Percentiles rank a stretch among this genome's conserved stretches.
These are phyloP conservation scores for Malus orientalis DNA, from an alignment of 306 rosid species.

Conservation along the genomic window DNA sequence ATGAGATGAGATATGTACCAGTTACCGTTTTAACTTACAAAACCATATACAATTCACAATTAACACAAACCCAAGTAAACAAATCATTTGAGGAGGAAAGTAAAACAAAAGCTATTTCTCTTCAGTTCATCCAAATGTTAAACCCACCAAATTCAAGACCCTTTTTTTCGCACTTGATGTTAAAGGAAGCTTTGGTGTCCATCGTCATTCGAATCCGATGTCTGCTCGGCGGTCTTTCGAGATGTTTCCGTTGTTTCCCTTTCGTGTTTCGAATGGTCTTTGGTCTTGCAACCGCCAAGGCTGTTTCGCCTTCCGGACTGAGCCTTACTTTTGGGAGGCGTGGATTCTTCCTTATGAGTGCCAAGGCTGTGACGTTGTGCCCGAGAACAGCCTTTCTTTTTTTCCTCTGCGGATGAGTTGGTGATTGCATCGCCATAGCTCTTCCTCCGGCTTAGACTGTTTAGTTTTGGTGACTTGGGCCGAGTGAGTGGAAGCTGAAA, in stretches of 20 bases:
- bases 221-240: conserved; percentile 21
- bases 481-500: conserved; percentile 81
- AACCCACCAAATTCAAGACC: conserved; percentile 25
- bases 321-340: conserved; percentile 31
- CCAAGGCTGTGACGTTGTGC: conserved; percentile 56
- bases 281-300: conserved; percentile 11
- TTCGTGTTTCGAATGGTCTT: conserved; percentile 35
- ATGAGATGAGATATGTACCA: conserved; percentile 22
- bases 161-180: conserved; percentile 30
- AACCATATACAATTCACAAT: conserved; percentile 74
- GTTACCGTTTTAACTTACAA: conserved; percentile 51
- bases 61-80: conserved; percentile 41
- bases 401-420: conserved; percentile 21
- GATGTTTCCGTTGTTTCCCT: conserved; percentile 36
- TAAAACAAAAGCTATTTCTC: conserved; percentile 45
- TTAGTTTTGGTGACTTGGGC: conserved; percentile 84
- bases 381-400: conserved; percentile 28
- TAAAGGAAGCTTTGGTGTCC: conserved; percentile 34
- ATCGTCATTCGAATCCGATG: background rate
- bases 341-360: conserved; percentile 27
- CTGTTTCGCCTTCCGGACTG: conserved; percentile 28
- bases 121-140: conserved; percentile 34
- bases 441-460: conserved; percentile 68
- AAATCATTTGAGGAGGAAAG: conserved; percentile 55
- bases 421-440: conserved; percentile 63